A percentile compares a stretch with the other conserved stretches of the same genome.
Conservation (phyloP, 2,329 filamentous ascomycete species). For the Aspergillus sp. region DNA sequence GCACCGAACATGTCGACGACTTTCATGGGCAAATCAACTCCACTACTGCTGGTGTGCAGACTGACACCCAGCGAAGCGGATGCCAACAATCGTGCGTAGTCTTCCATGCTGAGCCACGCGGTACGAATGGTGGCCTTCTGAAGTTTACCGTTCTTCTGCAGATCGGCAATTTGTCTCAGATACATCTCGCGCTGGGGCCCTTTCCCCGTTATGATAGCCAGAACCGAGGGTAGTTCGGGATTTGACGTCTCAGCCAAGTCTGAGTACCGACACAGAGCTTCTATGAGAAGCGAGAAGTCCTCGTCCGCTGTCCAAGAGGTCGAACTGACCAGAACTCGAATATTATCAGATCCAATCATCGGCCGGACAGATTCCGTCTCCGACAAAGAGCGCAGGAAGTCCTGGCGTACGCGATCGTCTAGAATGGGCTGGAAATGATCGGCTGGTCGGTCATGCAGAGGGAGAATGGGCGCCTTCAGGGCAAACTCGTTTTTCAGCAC, state of each 20-base stretch:
- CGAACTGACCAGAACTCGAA: conserved; percentile 79
- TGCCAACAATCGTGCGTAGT: conserved; percentile 82
- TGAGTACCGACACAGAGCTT: conserved; percentile 77
- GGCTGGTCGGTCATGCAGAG: conserved; percentile 85
- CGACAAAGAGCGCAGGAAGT: conserved; percentile 66
- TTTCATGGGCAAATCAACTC: conserved; percentile 97
- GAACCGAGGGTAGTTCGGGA: conserved; percentile 62
- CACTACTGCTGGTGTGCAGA: conserved; percentile 88
- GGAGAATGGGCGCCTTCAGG: conserved; percentile 65
- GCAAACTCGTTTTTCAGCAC: conserved; percentile 69
- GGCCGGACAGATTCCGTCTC: conserved; percentile 63
- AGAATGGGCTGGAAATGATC: conserved; percentile 74
- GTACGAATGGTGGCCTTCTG: conserved; percentile 72
- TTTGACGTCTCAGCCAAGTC: conserved; percentile 48
- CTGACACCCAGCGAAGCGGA: conserved; percentile 88
- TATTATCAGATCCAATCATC: conserved; percentile 59
- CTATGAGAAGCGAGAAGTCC: conserved; percentile 85
- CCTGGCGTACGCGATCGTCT: conserved; percentile 49
- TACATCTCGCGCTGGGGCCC: conserved; percentile 82
- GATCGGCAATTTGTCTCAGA: conserved; percentile 61
- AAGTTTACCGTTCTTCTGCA: conserved; percentile 65
- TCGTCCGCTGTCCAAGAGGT: conserved; percentile 98
- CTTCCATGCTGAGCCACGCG: conserved; percentile 78
- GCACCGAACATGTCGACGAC: conserved; percentile 99
- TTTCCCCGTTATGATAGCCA: conserved; percentile 92